phyloP scores from a whole-genome alignment of 495 filamentous ascomycete genomes.

The Amphirosellinia nigrospora region DNA sequence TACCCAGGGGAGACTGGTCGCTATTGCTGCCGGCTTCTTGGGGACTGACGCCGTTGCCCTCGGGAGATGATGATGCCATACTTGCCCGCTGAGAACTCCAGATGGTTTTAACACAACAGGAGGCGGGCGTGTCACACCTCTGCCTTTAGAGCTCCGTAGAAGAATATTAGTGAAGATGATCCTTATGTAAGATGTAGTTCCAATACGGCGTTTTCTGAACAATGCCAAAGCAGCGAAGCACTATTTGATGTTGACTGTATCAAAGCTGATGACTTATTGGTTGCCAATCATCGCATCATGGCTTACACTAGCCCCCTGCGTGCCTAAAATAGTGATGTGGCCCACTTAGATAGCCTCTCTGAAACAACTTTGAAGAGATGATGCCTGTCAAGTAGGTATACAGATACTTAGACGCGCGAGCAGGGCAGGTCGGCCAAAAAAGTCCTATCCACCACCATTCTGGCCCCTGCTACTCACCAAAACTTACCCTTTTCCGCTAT shows the following conservation, averaged over 20 bases:
- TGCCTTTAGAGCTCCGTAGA: background rate
- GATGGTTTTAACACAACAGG: too few species aligned
- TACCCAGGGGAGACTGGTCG: background rate
- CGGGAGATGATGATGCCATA: conserved; percentile 19
- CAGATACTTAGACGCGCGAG: too few species aligned
- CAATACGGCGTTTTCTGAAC: background rate
- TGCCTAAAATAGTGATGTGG: conserved; percentile 1
- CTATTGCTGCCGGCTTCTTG: background rate
- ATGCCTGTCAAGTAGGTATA: too few species aligned
- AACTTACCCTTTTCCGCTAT: too few species aligned
- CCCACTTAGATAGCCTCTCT: background rate
- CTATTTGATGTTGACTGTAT: background rate
- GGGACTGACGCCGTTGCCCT: background rate
- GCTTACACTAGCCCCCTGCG: background rate
- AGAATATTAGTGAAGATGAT: background rate
- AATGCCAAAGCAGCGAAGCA: background rate
- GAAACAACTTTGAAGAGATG: too few species aligned
- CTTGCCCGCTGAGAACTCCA: background rate
- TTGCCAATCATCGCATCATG: background rate
- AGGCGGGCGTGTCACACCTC: background rate
- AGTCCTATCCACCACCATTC: too few species aligned
- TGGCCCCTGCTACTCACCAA: too few species aligned
- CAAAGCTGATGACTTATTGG: background rate
- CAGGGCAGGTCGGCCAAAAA: too few species aligned
- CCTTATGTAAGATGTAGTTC: background rate